Conservation (phyloP, 148 eudicot species). For the Pharnaceum exiguum region DNA sequence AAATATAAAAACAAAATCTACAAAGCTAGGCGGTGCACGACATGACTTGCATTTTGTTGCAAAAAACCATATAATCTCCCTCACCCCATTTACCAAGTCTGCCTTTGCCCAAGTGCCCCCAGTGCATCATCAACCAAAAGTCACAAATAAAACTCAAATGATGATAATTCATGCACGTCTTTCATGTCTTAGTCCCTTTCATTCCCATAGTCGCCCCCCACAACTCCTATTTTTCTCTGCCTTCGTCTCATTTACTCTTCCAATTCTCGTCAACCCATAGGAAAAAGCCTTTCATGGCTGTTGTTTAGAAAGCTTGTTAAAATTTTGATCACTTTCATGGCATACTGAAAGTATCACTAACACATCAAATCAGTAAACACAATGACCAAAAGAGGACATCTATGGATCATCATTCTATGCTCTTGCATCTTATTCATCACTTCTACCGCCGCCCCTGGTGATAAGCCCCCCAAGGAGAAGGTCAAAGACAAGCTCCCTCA, state of each 20-base stretch:
- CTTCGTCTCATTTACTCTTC: neutral
- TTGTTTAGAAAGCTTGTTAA: no score
- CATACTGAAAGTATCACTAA: neutral
- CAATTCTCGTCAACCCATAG: neutral
- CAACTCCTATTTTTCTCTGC: conserved; percentile 16
- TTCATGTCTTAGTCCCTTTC: neutral
- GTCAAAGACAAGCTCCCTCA: neutral
- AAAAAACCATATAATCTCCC: neutral
- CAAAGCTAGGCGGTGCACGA: no score
- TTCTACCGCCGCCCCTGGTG: neutral
- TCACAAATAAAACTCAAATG: neutral
- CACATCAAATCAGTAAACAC: neutral
- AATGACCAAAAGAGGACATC: conserved; percentile 8
- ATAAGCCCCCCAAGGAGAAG: neutral
- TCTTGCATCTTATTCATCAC: conserved; percentile 12
- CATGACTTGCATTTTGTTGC: no score
- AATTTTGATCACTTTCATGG: no score
- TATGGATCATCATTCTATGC: conserved; percentile 3
- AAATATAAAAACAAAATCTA: no score
- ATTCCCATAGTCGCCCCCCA: conserved; percentile 41
- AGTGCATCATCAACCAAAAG: neutral
- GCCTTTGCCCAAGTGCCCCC: no score
- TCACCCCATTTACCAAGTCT: neutral
- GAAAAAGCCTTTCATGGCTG: neutral
- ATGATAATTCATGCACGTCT: conserved; percentile 40